Percentiles rank a stretch among this genome's conserved stretches.
phyloP scores from a whole-genome alignment of 164 flowering plant species.

The Stephania yunnanensis region DNA sequence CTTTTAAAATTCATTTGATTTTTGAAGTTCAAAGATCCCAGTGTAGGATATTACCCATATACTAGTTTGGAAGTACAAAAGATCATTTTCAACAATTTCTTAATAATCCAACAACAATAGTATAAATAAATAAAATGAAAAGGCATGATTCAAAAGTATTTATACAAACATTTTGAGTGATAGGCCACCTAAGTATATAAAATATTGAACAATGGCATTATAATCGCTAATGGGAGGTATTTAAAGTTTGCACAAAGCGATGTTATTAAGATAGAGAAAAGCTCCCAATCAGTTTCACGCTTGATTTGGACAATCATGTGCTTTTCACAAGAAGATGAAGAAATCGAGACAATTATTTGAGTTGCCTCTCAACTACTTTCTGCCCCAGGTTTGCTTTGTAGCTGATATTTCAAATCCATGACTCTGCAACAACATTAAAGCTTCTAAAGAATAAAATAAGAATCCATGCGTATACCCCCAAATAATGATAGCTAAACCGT shows the following conservation, averaged over 20 bases:
- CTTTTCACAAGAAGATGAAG: not conserved
- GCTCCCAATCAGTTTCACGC: not conserved
- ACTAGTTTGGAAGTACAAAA: too few species aligned
- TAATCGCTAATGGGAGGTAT: not conserved
- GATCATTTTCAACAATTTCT: too few species aligned
- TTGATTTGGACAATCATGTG: not conserved
- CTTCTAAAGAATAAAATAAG: constrained; percentile 3
- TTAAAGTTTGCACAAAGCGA: not conserved
- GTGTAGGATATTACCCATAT: too few species aligned
- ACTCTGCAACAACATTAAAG: constrained; percentile 10
- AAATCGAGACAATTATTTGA: not conserved
- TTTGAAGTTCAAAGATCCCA: too few species aligned
- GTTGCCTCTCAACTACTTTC: not conserved
- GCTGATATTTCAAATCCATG: constrained; percentile 2
- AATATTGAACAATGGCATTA: not conserved
- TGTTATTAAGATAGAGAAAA: not conserved
- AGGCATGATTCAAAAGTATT: not conserved
- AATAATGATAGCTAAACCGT: too few species aligned
- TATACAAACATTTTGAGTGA: not conserved
- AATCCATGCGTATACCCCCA: too few species aligned
- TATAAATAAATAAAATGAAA: not conserved
- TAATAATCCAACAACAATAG: too few species aligned
- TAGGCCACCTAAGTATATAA: not conserved
- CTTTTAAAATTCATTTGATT: too few species aligned
- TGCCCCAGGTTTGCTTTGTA: not conserved